Evolutionary conservation across 2,329 filamentous ascomycete species (phyloP).

Genomic region (Hypoxylon sp.): DNA sequence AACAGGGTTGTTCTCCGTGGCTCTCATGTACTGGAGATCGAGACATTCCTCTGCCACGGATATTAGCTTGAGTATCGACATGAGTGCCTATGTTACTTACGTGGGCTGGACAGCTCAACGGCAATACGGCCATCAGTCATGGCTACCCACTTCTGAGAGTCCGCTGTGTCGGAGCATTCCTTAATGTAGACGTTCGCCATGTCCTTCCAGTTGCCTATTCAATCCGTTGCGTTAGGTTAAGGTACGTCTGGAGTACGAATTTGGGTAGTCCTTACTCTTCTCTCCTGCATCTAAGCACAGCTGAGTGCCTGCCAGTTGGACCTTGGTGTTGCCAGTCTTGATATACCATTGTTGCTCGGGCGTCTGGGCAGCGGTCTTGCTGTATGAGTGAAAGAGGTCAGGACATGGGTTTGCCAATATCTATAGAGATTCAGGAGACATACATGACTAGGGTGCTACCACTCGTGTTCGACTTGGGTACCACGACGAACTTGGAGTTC

Average conservation of each 20-base stretch:
- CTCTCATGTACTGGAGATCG: slow-evolving; percentile 60
- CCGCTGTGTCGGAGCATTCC: slow-evolving; percentile 54
- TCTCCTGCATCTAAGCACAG: slow-evolving; percentile 60
- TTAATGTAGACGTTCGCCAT: slow-evolving; percentile 57
- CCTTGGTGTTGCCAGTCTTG: slow-evolving; percentile 54
- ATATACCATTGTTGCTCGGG: slow-evolving; percentile 61
- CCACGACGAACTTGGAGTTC: slow-evolving; percentile 60
- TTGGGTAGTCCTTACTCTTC: slow-evolving; percentile 43
- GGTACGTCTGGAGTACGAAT: slow-evolving; percentile 10
- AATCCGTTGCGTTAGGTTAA: neutral
- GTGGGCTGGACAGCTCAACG: slow-evolving; percentile 54
- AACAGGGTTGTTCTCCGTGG: slow-evolving; percentile 59
- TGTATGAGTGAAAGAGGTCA: slow-evolving; percentile 38
- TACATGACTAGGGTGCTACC: slow-evolving; percentile 58
- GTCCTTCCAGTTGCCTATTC: slow-evolving; percentile 58
- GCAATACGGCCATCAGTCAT: slow-evolving; percentile 59
- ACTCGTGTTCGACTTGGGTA: slow-evolving; percentile 52
- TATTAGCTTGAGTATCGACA: slow-evolving; percentile 19
- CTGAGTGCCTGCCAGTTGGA: slow-evolving; percentile 57
- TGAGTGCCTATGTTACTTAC: slow-evolving; percentile 48
- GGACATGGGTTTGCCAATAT: neutral
- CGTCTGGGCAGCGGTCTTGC: slow-evolving; percentile 54
- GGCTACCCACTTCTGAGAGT: slow-evolving; percentile 57
- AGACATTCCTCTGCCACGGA: slow-evolving; percentile 56
- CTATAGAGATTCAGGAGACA: slow-evolving; percentile 30